Percentiles rank a stretch among this genome's conserved stretches.
phyloP scores from a whole-genome alignment of 208 protist species.

The Acanthamoeba royreba region DNA sequence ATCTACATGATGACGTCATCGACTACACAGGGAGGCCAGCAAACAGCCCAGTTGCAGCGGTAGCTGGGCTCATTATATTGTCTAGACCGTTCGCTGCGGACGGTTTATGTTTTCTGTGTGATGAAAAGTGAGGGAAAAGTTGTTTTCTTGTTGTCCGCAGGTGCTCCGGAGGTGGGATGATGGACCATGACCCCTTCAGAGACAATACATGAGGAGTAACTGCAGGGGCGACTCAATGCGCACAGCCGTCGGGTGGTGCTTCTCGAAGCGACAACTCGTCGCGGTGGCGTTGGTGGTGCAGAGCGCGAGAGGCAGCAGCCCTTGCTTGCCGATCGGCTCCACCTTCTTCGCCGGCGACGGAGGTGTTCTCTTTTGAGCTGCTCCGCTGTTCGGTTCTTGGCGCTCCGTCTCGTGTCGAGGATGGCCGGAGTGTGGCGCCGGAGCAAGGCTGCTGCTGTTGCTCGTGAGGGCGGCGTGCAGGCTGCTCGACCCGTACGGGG shows the following conservation, averaged over 20 bases:
- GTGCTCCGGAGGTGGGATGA: no score
- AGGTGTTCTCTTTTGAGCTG: no score
- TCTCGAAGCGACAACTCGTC: neutral
- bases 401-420: neutral
- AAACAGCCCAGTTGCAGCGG: no score
- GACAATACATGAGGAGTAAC: neutral
- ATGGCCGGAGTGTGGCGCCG: neutral
- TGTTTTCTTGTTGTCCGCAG: no score
- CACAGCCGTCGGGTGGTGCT: neutral
- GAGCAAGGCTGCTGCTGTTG: neutral
- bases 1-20: no score
- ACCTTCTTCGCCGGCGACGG: neutral
- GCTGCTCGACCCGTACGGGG: neutral
- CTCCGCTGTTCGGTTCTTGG: neutral
- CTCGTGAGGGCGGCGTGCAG: neutral
- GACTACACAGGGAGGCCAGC: no score
- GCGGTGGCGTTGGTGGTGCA: neutral
- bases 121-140: no score
- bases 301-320: neutral
- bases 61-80: no score
- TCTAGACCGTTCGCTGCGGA: no score
- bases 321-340: neutral
- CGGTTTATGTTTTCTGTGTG: no score
- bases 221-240: neutral
- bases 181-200: neutral